These are phyloP conservation scores for Esteya vermicola DNA, from an alignment of 2,329 filamentous ascomycete genomes.

Conservation along the genomic window DNA sequence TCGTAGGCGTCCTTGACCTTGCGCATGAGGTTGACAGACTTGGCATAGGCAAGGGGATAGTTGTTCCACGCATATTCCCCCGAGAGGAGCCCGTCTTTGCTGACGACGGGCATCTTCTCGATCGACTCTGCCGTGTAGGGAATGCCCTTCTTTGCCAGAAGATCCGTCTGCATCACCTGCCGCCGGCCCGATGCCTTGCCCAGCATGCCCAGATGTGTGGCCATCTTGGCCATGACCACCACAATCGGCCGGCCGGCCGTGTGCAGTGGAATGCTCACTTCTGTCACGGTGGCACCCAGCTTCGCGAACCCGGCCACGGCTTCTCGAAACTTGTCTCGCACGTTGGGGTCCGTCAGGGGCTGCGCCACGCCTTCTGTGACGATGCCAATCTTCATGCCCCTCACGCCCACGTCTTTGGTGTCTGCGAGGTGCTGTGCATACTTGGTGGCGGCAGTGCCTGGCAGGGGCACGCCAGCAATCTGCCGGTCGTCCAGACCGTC, in stretches of 20 bases:
- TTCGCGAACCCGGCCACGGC: slow-evolving; percentile 14
- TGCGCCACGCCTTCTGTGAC: slow-evolving; percentile 14
- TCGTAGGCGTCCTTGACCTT: slow-evolving; percentile 23
- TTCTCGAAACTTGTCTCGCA: slow-evolving; percentile 12
- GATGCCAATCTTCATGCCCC: slow-evolving; percentile 17
- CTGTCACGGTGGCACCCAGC: slow-evolving; percentile 14
- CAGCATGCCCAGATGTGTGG: slow-evolving; percentile 18
- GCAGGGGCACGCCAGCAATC: slow-evolving; percentile 10
- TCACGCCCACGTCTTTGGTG: slow-evolving; percentile 7
- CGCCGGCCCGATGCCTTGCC: slow-evolving; percentile 13
- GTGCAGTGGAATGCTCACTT: slow-evolving; percentile 17
- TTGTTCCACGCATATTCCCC: slow-evolving; percentile 23
- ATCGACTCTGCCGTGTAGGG: slow-evolving; percentile 6
- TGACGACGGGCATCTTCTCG: slow-evolving; percentile 4
- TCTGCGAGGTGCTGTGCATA: not conserved
- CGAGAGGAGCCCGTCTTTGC: slow-evolving; percentile 21
- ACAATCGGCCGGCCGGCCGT: slow-evolving; percentile 10
- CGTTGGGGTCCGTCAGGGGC: slow-evolving; percentile 12
- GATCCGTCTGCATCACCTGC: slow-evolving; percentile 12
- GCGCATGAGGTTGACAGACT: slow-evolving; percentile 24
- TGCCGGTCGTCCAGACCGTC: slow-evolving; percentile 20
- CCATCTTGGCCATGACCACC: slow-evolving; percentile 15
- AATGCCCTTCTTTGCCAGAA: slow-evolving; percentile 6
- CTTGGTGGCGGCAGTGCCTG: not conserved
- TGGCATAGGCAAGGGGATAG: slow-evolving; percentile 21